These are phyloP conservation scores for Citrullus amarus DNA, from an alignment of 306 rosid species.

Conservation along the genomic window DNA sequence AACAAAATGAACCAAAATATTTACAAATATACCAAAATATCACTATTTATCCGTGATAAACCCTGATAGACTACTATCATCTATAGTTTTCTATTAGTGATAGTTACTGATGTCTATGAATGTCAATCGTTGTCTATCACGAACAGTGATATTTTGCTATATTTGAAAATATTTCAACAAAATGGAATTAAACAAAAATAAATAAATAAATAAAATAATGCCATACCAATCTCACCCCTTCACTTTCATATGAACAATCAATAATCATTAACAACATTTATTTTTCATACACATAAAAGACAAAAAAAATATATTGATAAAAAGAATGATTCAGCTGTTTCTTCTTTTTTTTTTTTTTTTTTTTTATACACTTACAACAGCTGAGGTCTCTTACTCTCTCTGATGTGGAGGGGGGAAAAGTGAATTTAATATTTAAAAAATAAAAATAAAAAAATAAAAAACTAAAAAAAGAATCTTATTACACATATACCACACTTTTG, in stretches of 20 bases:
- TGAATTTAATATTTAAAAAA: background rate
- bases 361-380: constrained; percentile 62
- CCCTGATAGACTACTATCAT: no score
- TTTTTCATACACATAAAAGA: constrained; percentile 22
- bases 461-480: constrained; percentile 2
- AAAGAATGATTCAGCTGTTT: constrained; percentile 33
- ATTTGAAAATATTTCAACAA: no score
- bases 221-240: constrained; percentile 33
- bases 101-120: no score
- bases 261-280: constrained; percentile 37
- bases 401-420: constrained; percentile 10
- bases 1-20: no score
- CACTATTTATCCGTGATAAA: no score
- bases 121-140: no score
- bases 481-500: constrained; percentile 32
- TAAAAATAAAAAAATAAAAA: background rate
- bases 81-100: no score
- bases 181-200: no score
- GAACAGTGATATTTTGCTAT: no score
- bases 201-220: background rate
- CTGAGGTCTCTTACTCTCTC: constrained; percentile 27
- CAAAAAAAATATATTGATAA: constrained; percentile 7
- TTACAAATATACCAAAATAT: no score
- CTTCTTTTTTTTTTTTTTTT: background rate
- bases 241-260: constrained; percentile 38